Percentiles rank a stretch among this genome's conserved stretches.
Evolutionary conservation across 306 rosid species (phyloP).

Genomic region (Vachellia pachyceras): DNA sequence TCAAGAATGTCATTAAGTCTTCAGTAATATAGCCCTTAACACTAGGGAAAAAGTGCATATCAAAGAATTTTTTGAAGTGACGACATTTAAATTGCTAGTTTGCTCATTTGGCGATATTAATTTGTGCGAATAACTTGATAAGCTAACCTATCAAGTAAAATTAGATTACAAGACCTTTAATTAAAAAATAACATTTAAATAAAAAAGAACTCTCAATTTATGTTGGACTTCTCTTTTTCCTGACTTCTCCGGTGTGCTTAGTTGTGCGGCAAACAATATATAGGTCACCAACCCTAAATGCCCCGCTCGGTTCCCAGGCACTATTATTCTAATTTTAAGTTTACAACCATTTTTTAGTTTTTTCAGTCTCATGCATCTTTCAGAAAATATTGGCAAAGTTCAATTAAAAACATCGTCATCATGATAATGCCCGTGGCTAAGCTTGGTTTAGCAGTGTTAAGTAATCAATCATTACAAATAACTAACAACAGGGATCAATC

Average conservation of each 20-base stretch:
- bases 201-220: not conserved
- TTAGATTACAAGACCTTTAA: not conserved
- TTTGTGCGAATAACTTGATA: not conserved
- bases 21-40: not conserved
- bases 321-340: not conserved
- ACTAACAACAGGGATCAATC: not conserved
- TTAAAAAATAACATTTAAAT: not conserved
- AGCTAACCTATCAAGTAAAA: not conserved
- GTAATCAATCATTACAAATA: conserved; percentile 1
- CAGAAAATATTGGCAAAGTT: conserved; percentile 4
- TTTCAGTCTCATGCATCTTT: not conserved
- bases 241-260: not conserved
- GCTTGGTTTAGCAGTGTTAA: not conserved
- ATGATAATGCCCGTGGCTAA: not conserved
- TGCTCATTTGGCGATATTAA: not conserved
- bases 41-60: conserved; percentile 6
- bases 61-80: not conserved
- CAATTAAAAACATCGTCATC: conserved; percentile 15
- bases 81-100: conserved; percentile 6
- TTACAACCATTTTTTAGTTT: not conserved
- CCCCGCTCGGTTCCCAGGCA: conserved; percentile 10
- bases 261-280: not conserved
- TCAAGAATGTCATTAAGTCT: conserved; percentile 18
- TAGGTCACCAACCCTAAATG: conserved; percentile 12
- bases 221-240: not conserved